Evolutionary conservation across 148 eudicot species (phyloP), one percentile per base, ranked within the genome.

Genomic region (Silene uniflora): DNA sequence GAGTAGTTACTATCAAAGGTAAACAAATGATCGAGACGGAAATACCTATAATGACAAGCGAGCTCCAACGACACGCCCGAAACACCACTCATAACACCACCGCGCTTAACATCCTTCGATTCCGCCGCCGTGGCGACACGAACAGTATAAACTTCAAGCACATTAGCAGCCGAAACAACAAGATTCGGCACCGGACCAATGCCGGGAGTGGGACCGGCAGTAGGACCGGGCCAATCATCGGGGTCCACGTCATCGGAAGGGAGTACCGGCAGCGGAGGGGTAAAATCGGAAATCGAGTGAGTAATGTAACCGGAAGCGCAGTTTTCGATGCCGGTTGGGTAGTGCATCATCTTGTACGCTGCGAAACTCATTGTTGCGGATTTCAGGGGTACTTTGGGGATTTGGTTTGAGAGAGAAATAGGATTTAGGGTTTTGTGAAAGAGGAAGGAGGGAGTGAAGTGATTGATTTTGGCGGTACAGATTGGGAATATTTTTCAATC

Each of bases 271-370:
- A 87, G 66, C 25, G 71, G 89, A 25, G 90, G 83, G 7, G 87
- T 75, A 29, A 73, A 87, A 69, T 91, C 95, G 59, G 97, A 80
- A 69, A 81, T 63, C 72, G 87, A 89, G 82, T 89, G 93, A n/a
- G 97, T 89, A 74, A 95, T 77, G 77, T 84, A 95, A 56, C 98
- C 97, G 4, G 98, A 79, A 4, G 90, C 96, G 70, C 93, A 94
- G 75, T 90, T 85, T 81, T 94, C 97, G 74, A 90, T 85, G 80
- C 96, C 98, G 19, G 98, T 94, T 4, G 97, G 86, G 72, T 82
- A 84, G 80, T 94, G 98, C 96, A 92, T 92, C 87, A 89, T 84
- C 85, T 88, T 91, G 90, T 80, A 94, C 42, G 96, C 96, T 17
- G 96, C 98, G 93, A 74, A 94, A 73, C 98, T 94, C 98, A 94